Evolutionary conservation across 2,329 filamentous ascomycete genomes (phyloP).

Genomic region (Epichloe coenophiala): DNA sequence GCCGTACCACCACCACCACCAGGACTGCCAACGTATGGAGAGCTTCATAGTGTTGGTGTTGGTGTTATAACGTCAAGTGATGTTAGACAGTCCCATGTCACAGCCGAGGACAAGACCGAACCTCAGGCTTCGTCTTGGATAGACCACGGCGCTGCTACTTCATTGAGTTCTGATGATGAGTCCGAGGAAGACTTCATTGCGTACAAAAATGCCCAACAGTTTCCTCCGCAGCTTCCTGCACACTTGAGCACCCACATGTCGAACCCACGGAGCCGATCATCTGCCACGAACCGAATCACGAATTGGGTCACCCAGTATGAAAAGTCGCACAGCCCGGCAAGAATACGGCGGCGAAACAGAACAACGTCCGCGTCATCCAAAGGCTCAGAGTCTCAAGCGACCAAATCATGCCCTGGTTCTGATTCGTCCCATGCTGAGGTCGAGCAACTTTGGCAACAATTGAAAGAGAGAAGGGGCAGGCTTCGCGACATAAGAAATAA

Average conservation of each 20-base stretch:
- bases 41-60: neutral
- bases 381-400: constrained; percentile 3
- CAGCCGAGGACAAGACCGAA: neutral
- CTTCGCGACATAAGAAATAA: constrained; percentile 16
- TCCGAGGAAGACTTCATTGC: constrained; percentile 17
- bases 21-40: neutral
- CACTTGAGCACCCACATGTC: constrained; percentile 10
- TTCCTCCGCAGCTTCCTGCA: constrained; percentile 20
- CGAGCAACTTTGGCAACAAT: constrained; percentile 21
- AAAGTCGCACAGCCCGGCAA: constrained; percentile 13
- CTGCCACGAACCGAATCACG: constrained; percentile 20
- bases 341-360: constrained; percentile 5
- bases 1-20: constrained; percentile 4
- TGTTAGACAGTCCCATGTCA: neutral
- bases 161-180: constrained; percentile 9
- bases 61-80: neutral
- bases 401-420: neutral
- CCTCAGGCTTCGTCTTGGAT: constrained; percentile 4
- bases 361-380: constrained; percentile 4
- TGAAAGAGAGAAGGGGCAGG: constrained; percentile 20
- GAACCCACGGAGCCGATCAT: constrained; percentile 12
- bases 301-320: constrained; percentile 21
- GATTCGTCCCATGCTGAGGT: constrained; percentile 17
- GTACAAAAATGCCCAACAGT: constrained; percentile 17
- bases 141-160: neutral